Base-by-base conservation (phyloP, 1,284 basidiomycete species). In the Leccinum pachyderme region DNA sequence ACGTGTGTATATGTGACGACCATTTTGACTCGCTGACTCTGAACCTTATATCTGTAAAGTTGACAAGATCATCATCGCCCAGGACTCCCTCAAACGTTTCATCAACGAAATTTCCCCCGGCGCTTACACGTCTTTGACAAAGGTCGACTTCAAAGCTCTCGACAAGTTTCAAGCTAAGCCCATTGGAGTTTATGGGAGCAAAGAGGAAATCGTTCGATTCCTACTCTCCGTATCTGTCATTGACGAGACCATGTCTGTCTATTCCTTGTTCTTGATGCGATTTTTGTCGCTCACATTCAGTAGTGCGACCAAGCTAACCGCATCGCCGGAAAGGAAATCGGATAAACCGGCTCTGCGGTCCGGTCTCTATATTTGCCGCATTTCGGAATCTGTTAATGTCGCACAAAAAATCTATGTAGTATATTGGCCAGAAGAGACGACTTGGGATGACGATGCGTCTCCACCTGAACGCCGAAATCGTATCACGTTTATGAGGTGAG, bases 351-450 rank as follows among this genome's bases (percentile, higher is more conserved):
- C 47, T 13, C 67, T 84, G 13, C 74, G 77, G 1, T 79, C 83
- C 25, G 83, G 82, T 7, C 60, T 84, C 3, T 84, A 84, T 53
- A 57, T 80, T 25, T 67, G 70, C 45, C 62, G 63, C 7, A 28
- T 61, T 7, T 39, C 55, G 7, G 32, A 44, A 7, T 27, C 53
- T 6, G 24, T 59, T 35, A 32, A 53, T 9, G 33, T 25, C 5
- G 43, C 48, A 2, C 61, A 72, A 32, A 63, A 66, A 27, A 56
- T 79, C 2, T 81, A 76, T 60, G 75, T 81, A 13, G 63, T 84
- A 5, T 85, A 82, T 57, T 86, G 84, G 84, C 83, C 84, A 0
- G 81, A 86, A 62, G 76, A 81, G 15, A 73, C 72, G 0, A 85
- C 84, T 0, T 86, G 84, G 84, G 69, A 80, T 35, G 80, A 83